These are phyloP conservation scores for Aspergillus hortae DNA, from an alignment of 2,329 filamentous ascomycete genomes.

Conservation along the genomic window DNA sequence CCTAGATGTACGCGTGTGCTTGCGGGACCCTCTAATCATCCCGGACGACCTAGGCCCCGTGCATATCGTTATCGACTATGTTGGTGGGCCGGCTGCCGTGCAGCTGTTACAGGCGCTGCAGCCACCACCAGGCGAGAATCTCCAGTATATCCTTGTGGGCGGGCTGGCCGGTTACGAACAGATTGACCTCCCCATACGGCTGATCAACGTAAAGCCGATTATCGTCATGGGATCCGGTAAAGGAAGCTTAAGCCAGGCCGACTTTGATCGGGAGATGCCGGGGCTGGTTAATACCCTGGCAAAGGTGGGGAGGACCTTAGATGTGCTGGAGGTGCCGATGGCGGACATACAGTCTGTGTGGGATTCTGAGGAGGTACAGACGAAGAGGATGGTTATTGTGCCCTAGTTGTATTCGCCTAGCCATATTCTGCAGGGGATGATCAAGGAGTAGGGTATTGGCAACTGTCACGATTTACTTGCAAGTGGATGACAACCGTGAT, in stretches of 20 bases:
- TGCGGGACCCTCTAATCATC: neutral
- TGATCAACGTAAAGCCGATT: slow-evolving; percentile 4
- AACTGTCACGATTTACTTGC: too few relatives aligned
- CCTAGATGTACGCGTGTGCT: neutral
- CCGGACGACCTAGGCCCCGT: neutral
- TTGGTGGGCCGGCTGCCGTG: neutral
- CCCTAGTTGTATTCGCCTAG: too few relatives aligned
- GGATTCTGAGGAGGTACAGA: neutral
- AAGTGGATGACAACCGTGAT: too few relatives aligned
- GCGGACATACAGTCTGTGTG: neutral
- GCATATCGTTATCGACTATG: slow-evolving; percentile 3
- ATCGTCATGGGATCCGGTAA: slow-evolving; percentile 1
- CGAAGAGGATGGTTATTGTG: slow-evolving; percentile 1
- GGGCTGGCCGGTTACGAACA: neutral
- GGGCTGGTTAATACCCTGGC: neutral
- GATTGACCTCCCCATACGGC: neutral
- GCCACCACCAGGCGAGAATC: neutral
- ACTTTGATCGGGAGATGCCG: slow-evolving; percentile 3
- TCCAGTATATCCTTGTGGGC: slow-evolving; percentile 3
- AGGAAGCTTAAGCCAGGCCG: slow-evolving; percentile 1
- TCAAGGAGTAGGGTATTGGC: too few relatives aligned
- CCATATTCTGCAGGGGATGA: too few relatives aligned
- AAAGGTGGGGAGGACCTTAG: neutral
- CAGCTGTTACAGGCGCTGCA: neutral
- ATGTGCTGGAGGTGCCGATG: neutral